Evolutionary conservation across 2,329 filamentous ascomycete species (phyloP), one percentile per base, ranked within the genome.

Genomic region (Zymoseptoria pseudotritici): DNA sequence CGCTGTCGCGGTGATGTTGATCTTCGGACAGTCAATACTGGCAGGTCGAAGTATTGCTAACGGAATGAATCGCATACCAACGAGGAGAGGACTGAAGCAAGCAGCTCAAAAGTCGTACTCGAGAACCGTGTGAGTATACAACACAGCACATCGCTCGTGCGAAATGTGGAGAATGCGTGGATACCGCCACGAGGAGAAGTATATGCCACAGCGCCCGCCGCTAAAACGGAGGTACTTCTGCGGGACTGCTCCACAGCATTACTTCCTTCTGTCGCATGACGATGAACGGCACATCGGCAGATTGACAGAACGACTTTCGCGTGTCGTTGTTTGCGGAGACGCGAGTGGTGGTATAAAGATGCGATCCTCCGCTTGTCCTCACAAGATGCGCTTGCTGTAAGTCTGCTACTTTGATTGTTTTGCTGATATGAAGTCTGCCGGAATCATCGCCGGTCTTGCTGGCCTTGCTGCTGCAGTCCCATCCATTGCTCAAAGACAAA

Each of bases 391-490:
- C 10, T 8, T 26, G 22, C 21, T 53, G 51, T 13, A 17, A 53
- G 50, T 52, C 8, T 52, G n/a, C 8, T 17, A 8, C 22, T 3
- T 53, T 29, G 4, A n/a, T 29, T 53, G 11, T n/a, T 2, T 26
- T 10, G 36, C 36, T 50, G 46, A 42, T 24, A 64, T 64, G 62
- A 62, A 57, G 36, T 58, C 56, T 46, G 42, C 55, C 20, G n/a
- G 61, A 24, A 53, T 53, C 24, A 52, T 49, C 29, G 56, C 53
- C 21, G 52, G 57, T 20, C 57, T 64, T 17, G 26, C 59, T 29
- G 57, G 64, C 20, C 36, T 62, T 22, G 58, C 57, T n/a, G 56
- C 58, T 36, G 60, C 62, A 13, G 26, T 52, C 1, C 60, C 60
- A 31, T 53, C 26, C 2, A 22, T 29, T 26, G 22, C 22, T n/a